A percentile compares a stretch with the other conserved stretches of the same genome.
Evolutionary conservation across 2,329 filamentous ascomycete genomes (phyloP).

Genomic region (Phyllachora maydis): DNA sequence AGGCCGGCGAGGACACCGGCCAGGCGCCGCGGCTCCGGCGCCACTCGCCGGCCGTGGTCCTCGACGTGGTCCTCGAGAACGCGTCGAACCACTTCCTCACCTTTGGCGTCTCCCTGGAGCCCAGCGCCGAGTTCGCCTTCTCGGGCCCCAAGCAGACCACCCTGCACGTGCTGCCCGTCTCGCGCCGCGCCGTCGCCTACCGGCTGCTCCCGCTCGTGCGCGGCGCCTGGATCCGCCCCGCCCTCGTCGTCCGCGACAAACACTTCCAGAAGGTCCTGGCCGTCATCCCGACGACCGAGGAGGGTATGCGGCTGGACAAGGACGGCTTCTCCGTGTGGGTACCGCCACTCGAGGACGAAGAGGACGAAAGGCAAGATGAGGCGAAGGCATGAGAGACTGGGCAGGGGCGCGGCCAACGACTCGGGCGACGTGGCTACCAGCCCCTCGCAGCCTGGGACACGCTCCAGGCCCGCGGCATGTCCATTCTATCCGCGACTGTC

Average conservation of each 20-base stretch:
- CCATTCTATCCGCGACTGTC: too few relatives aligned
- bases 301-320: constrained; percentile 54
- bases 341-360: constrained; percentile 17
- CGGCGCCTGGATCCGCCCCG: constrained; percentile 49
- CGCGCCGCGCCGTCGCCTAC: constrained; percentile 53
- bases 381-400: neutral
- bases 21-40: constrained; percentile 5
- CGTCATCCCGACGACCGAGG: constrained; percentile 62
- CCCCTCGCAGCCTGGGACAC: too few relatives aligned
- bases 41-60: constrained; percentile 16
- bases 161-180: constrained; percentile 65
- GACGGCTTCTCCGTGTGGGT: constrained; percentile 45
- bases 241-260: constrained; percentile 62
- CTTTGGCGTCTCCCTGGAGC: constrained; percentile 82
- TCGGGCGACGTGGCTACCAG: too few relatives aligned
- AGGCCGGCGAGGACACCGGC: too few relatives aligned
- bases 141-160: constrained; percentile 68
- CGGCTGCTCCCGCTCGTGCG: constrained; percentile 46
- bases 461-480: too few relatives aligned
- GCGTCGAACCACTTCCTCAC: constrained; percentile 87
- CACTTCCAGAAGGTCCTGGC: constrained; percentile 85
- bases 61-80: constrained; percentile 63
- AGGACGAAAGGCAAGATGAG: constrained; percentile 4
- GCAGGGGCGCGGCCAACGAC: too few relatives aligned
- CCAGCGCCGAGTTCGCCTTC: constrained; percentile 82